Percentiles rank a stretch among this genome's conserved stretches.
Conservation (phyloP, 768 basidiomycete genomes). For the Pulveroboletus sp. region DNA sequence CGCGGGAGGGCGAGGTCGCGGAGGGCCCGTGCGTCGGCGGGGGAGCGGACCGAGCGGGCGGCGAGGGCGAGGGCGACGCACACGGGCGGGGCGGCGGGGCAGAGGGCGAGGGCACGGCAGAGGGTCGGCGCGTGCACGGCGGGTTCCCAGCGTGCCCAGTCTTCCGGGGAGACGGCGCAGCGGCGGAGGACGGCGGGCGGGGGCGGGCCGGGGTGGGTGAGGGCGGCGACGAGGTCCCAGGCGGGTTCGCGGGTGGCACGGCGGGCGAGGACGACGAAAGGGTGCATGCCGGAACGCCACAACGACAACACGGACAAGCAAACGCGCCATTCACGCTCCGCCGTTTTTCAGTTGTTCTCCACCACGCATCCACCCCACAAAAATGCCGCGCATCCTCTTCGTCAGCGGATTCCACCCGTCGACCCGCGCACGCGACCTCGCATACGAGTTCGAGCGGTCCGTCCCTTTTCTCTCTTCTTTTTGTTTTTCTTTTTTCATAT, state of each 20-base stretch:
- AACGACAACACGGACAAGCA: conserved; percentile 33
- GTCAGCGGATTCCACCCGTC: conserved; percentile 81
- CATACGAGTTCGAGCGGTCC: conserved; percentile 84
- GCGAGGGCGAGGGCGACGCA: conserved; percentile 57
- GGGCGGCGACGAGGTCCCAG: conserved; percentile 39
- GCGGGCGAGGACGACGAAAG: too few species aligned
- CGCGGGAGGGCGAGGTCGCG: conserved; percentile 24
- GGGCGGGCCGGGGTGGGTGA: conserved; percentile 19
- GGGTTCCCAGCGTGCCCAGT: conserved; percentile 40
- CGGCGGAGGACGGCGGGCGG: conserved; percentile 27
- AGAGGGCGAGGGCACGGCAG: conserved; percentile 25
- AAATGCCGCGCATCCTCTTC: conserved; percentile 80
- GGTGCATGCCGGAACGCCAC: too few species aligned
- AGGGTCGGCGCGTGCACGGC: conserved; percentile 35
- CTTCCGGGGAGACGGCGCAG: conserved; percentile 32
- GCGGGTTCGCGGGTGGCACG: too few species aligned
- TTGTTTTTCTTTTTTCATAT: conserved; percentile 4
- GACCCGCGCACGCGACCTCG: conserved; percentile 81
- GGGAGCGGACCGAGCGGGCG: conserved; percentile 42
- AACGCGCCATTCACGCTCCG: conserved; percentile 29
- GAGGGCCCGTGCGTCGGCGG: conserved; percentile 40
- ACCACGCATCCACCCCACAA: conserved; percentile 23
- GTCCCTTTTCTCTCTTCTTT: conserved; percentile 11
- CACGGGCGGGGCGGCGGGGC: too few species aligned
- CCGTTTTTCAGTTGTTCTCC: conserved; percentile 22